phyloP scores from a whole-genome alignment of 495 filamentous ascomycete species.

The Pseudoneurospora amorphoporcata region DNA sequence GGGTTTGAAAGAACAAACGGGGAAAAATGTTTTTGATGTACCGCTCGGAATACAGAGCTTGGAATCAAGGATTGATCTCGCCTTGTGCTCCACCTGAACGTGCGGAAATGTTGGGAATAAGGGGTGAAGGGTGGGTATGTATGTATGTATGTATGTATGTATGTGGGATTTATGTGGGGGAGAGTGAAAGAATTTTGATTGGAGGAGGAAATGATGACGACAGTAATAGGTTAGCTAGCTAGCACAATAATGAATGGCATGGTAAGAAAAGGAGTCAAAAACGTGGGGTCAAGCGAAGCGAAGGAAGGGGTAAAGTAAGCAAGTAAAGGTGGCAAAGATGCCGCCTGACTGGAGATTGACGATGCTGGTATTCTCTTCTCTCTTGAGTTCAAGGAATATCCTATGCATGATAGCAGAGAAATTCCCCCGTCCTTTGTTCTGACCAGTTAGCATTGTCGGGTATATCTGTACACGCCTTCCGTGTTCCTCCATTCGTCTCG shows the following conservation, averaged over 20 bases:
- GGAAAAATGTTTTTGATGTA: conserved; percentile 30
- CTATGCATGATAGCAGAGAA: background rate
- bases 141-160: too few relatives aligned
- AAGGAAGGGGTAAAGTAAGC: too few relatives aligned
- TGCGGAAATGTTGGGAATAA: conserved; percentile 27
- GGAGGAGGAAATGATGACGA: background rate
- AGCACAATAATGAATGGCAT: background rate
- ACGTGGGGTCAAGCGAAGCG: background rate
- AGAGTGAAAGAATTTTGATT: too few relatives aligned
- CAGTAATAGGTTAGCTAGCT: background rate
- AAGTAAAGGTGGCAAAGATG: too few relatives aligned
- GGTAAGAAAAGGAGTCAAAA: background rate
- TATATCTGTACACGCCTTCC: background rate
- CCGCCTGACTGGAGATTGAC: background rate
- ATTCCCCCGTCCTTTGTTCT: background rate
- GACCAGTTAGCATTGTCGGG: background rate
- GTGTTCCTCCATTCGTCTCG: background rate
- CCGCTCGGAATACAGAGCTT: conserved; percentile 56
- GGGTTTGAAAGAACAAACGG: too few relatives aligned
- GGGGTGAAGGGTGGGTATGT: background rate
- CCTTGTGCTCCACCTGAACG: conserved; percentile 55
- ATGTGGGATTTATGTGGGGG: too few relatives aligned
- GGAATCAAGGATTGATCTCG: conserved; percentile 50
- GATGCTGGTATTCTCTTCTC: background rate
- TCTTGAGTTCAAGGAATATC: background rate